Percentiles rank a stretch among this genome's conserved stretches.
phyloP scores from a whole-genome alignment of 768 basidiomycete genomes.

The Lanmaoa rubissima region DNA sequence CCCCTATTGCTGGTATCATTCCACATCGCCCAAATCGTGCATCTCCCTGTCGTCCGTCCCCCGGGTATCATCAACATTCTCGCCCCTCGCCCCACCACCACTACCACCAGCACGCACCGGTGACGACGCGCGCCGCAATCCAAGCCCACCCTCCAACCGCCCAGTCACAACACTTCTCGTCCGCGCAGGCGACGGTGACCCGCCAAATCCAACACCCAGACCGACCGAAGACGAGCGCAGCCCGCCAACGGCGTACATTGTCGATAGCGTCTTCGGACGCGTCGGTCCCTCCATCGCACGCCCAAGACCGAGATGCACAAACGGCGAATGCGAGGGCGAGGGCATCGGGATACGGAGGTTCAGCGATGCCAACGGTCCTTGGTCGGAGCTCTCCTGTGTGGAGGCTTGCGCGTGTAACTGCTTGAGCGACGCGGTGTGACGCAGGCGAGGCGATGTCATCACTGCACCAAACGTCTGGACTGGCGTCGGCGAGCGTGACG shows the following conservation, averaged over 20 bases:
- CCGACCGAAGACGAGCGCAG: conserved; percentile 38
- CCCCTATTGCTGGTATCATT: conserved; percentile 5
- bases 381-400: conserved; percentile 4
- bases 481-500: conserved; percentile 38
- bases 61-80: neutral
- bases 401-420: conserved; percentile 12
- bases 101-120: neutral
- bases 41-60: neutral
- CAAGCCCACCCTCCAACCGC: neutral
- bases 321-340: conserved; percentile 2
- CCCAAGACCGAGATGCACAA: conserved; percentile 19
- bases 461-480: conserved; percentile 68
- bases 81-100: neutral
- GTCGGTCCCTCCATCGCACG: conserved; percentile 14
- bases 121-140: neutral
- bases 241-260: conserved; percentile 66
- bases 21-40: conserved; percentile 24
- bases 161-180: neutral
- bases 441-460: conserved; percentile 61
- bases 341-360: conserved; percentile 63
- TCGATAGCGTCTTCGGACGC: conserved; percentile 51
- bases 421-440: conserved; percentile 46
- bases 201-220: conserved; percentile 22
- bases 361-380: conserved; percentile 42
- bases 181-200: conserved; percentile 15